Evolutionary conservation across 371 early-diverging fungal genomes (phyloP), one percentile per base, ranked within the genome.

Genomic region (Rhizopus stolonifer): DNA sequence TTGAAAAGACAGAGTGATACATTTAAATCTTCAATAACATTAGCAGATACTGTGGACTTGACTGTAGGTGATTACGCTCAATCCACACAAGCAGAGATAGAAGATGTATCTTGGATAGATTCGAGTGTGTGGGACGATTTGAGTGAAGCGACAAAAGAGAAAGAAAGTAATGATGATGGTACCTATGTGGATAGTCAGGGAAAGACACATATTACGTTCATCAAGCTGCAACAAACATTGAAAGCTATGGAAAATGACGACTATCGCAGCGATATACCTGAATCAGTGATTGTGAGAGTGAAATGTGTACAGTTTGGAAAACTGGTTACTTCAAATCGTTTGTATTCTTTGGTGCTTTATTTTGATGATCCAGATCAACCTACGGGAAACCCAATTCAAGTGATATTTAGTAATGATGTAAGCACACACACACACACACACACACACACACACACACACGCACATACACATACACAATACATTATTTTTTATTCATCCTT

Each of bases 131-230:
- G 22, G 31, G 26, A 40, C n/a, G 25, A 19, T 31, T 15, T 29
- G 9, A 40, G 36, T 17, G 33, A 47, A 19, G 48, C 19, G n/a
- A 32, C 17, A 31, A 32, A 32, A 23, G 10, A 39, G 15, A 17
- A 54, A 33, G 13, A 44, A 45, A n/a, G n/a, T 19, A 9, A 2
- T 18, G 0, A 29, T 29, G 33, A 44, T 4, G 44, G 24, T 21
- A 36, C 18, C 24, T 25, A 17, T 56, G 36, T 42, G 2, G 51
- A 55, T n/a, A 18, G 46, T 11, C 33, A 51, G 21, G 48, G 44
- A 13, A 58, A 40, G 4, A 33, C 46, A 8, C 51, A 47, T 29
- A 40, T 40, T 7, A 23, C 64, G 4, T 63, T 63, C 40, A 50
- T 49, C 10, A 38, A 18, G 2, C 9, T 63, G 0, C 22, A 42